Base-by-base conservation (phyloP, 169 alveolate genomes). In the Plasmodium inui region DNA sequence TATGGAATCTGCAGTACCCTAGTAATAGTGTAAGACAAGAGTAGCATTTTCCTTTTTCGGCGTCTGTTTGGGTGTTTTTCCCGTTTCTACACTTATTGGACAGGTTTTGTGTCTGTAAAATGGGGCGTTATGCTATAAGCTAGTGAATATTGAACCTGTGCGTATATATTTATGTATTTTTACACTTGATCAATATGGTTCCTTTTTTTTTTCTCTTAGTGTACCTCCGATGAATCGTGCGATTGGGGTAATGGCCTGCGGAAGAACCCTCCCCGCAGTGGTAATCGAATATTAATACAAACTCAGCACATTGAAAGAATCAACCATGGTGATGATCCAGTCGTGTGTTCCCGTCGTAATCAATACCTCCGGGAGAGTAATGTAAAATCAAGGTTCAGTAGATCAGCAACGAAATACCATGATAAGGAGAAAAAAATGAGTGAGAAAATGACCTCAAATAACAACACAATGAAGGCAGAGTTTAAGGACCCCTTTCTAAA, bases 21-120 rank as follows among this genome's bases (percentile, higher is more conserved):
- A 78, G 34, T 78, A 37, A 34, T 78, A 37, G 50, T 78, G 84
- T 78, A 78, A 78, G 84, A 39, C 10, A 37, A 28, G 19, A 78
- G 39, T 78, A 39, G 67, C 84, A 78, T 37, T 37, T 37, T 41
- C 8, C 44, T 19, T 78, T 6, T 30, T 78, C 37, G 0, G 22
- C 28, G 50, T 34, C 50, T 78, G 28, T 78, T 78, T 37, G 17
- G 50, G 28, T 7, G 44, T 78, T 37, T 39, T 28, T 19, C 53
- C 61, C 71, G 44, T 78, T 12, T 78, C 12, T 61, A 14, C 74
- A 61, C 10, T 26, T 61, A 9, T 19, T 61, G 74, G 19, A 14
- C 26, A 61, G 12, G 19, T 61, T 61, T 44, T 44, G 32, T 19
- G 12, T 26, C 6, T 61, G 74, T 61, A 19, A 61, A 26, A 19